A percentile compares a stretch with the other conserved stretches of the same genome.
These are phyloP conservation scores for Aspergillus egyptiacus DNA, from an alignment of 495 filamentous ascomycete genomes.

Conservation along the genomic window DNA sequence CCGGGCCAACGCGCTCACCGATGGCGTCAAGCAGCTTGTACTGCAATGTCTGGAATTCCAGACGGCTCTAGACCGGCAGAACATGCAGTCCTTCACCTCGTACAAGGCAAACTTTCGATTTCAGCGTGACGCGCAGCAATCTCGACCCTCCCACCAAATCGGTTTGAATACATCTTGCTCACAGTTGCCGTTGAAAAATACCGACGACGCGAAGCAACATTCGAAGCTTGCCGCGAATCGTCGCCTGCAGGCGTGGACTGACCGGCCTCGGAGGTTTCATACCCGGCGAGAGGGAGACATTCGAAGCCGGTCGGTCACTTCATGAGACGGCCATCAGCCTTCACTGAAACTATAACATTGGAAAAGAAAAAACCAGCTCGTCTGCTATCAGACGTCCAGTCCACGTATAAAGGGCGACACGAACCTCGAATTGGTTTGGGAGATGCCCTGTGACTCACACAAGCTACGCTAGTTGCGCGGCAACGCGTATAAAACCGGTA, in stretches of 20 bases:
- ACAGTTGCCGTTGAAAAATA: constrained; percentile 18
- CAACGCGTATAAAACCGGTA: not conserved
- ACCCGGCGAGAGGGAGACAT: constrained; percentile 15
- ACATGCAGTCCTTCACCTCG: constrained; percentile 17
- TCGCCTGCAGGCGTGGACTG: constrained; percentile 18
- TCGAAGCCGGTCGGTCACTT: constrained; percentile 25
- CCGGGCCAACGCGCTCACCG: constrained; percentile 44
- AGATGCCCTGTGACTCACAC: constrained; percentile 1
- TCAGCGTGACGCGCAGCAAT: constrained; percentile 16
- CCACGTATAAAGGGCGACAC: not conserved
- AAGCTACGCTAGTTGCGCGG: not conserved
- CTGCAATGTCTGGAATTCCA: constrained; percentile 48
- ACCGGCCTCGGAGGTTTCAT: constrained; percentile 22
- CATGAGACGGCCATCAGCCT: constrained; percentile 4
- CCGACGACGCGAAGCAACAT: constrained; percentile 24
- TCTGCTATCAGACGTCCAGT: too few relatives aligned
- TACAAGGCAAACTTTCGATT: constrained; percentile 21
- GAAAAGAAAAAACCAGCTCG: too few relatives aligned
- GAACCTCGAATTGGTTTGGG: not conserved
- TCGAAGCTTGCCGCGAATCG: constrained; percentile 21
- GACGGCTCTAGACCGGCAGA: constrained; percentile 24
- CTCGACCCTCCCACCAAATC: constrained; percentile 14
- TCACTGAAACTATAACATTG: too few relatives aligned
- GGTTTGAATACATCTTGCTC: constrained; percentile 15
- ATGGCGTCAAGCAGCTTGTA: constrained; percentile 50